Evolutionary conservation across 345 rosid species (phyloP).

Genomic region (Sisymbrium irio): DNA sequence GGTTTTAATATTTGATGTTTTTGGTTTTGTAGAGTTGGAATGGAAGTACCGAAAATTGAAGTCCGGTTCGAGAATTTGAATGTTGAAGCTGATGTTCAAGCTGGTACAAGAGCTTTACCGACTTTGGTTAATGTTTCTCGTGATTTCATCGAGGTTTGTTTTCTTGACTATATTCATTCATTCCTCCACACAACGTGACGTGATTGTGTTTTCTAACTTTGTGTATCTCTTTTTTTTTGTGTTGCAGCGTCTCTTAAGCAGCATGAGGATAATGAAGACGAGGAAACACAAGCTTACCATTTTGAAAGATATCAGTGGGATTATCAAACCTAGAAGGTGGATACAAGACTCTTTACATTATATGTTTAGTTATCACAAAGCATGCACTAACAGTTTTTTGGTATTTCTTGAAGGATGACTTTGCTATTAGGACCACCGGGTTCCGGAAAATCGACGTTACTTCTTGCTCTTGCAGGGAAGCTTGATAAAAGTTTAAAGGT

Average conservation of each 20-base stretch:
- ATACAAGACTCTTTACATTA: neutral
- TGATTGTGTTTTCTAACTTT: neutral
- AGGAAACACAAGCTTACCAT: constrained; percentile 45
- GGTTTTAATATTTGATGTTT: neutral
- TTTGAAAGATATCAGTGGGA: constrained; percentile 63
- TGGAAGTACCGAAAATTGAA: constrained; percentile 72
- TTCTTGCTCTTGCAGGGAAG: constrained; percentile 80
- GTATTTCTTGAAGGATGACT: constrained; percentile 64
- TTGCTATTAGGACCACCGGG: constrained; percentile 93
- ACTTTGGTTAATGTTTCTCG: constrained; percentile 69
- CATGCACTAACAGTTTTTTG: neutral
- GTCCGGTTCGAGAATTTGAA: constrained; percentile 70
- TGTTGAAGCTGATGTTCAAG: constrained; percentile 57
- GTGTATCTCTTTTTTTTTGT: neutral
- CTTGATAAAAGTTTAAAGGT: constrained; percentile 63
- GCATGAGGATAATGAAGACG: constrained; percentile 50
- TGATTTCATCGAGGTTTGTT: constrained; percentile 57
- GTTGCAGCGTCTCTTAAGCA: constrained; percentile 44
- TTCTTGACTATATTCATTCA: neutral
- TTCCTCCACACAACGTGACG: neutral
- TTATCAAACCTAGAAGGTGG: constrained; percentile 77
- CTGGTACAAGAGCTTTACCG: constrained; percentile 80
- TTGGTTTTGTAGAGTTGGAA: constrained; percentile 51
- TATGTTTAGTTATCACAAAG: neutral
- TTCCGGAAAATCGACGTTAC: constrained; percentile 84